A percentile compares a stretch with the other conserved stretches of the same genome.
Conservation (phyloP, 1,139 yeast genomes). For the Pichia sp. region DNA sequence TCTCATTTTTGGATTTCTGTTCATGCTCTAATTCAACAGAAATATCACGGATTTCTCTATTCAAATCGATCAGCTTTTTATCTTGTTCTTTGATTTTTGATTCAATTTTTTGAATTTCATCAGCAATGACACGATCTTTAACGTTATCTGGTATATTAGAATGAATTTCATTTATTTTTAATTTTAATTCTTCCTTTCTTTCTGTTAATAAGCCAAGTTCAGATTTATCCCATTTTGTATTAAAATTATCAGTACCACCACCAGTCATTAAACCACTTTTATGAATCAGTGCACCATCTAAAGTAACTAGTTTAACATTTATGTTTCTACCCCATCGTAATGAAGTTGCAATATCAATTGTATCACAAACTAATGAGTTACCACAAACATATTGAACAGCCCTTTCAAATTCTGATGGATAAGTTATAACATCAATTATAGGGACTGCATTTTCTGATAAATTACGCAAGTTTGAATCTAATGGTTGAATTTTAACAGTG, state of each 20-base stretch:
- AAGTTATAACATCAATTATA: conserved; percentile 67
- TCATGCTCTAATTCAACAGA: conserved; percentile 53
- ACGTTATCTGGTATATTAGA: conserved; percentile 48
- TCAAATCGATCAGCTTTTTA: conserved; percentile 43
- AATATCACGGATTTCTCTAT: conserved; percentile 49
- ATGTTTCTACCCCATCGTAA: conserved; percentile 64
- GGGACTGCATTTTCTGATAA: conserved; percentile 54
- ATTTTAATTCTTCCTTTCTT: conserved; percentile 54
- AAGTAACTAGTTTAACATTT: conserved; percentile 65
- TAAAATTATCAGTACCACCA: conserved; percentile 46
- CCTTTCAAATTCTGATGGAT: conserved; percentile 61
- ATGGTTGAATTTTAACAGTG: conserved; percentile 57
- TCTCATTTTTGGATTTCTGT: conserved; percentile 29
- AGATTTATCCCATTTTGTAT: conserved; percentile 65
- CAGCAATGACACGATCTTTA: conserved; percentile 50
- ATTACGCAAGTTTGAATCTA: conserved; percentile 51
- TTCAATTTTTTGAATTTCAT: conserved; percentile 51
- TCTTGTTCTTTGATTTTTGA: conserved; percentile 47
- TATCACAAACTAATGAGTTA: conserved; percentile 74
- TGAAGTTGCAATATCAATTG: conserved; percentile 57
- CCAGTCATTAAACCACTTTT: conserved; percentile 92
- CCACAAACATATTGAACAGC: conserved; percentile 83
- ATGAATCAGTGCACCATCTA: conserved; percentile 82
- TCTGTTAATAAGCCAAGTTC: conserved; percentile 55
- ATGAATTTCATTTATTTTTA: conserved; percentile 47